A percentile compares a stretch with the other conserved stretches of the same genome.
These are phyloP conservation scores for Termitomyces sp. DNA, from an alignment of 768 basidiomycete genomes.

Conservation along the genomic window DNA sequence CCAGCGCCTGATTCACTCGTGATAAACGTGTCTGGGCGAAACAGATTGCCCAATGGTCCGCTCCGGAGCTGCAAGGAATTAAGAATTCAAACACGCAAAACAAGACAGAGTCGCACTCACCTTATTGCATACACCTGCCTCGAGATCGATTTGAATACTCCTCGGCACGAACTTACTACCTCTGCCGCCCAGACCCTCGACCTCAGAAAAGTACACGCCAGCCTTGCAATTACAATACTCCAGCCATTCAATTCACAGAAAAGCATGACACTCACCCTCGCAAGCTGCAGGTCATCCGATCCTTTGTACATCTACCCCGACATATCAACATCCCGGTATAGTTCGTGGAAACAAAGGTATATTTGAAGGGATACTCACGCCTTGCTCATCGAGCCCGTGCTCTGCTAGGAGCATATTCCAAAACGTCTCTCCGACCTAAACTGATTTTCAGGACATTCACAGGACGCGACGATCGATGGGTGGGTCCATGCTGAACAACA, in stretches of 20 bases:
- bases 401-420: slow-evolving; percentile 87
- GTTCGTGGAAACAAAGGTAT: background rate
- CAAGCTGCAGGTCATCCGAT: slow-evolving; percentile 68
- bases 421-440: slow-evolving; percentile 76
- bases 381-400: slow-evolving; percentile 72
- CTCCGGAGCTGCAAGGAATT: slow-evolving; percentile 47
- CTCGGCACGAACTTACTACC: slow-evolving; percentile 81
- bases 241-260: background rate
- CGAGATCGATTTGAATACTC: slow-evolving; percentile 87
- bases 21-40: slow-evolving; percentile 85
- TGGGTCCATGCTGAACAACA: slow-evolving; percentile 8
- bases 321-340: background rate
- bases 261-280: slow-evolving; percentile 43
- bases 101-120: slow-evolving; percentile 33
- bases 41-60: slow-evolving; percentile 68
- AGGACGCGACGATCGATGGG: slow-evolving; percentile 65
- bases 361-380: slow-evolving; percentile 37
- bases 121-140: slow-evolving; percentile 78
- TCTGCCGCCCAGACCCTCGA: slow-evolving; percentile 42
- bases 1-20: slow-evolving; percentile 63
- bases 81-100: background rate
- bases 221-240: slow-evolving; percentile 35
- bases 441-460: slow-evolving; percentile 16
- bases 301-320: slow-evolving; percentile 58
- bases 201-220: slow-evolving; percentile 78